phyloP scores from a whole-genome alignment of 495 filamentous ascomycete species.

The Aspergillus kassunensis region DNA sequence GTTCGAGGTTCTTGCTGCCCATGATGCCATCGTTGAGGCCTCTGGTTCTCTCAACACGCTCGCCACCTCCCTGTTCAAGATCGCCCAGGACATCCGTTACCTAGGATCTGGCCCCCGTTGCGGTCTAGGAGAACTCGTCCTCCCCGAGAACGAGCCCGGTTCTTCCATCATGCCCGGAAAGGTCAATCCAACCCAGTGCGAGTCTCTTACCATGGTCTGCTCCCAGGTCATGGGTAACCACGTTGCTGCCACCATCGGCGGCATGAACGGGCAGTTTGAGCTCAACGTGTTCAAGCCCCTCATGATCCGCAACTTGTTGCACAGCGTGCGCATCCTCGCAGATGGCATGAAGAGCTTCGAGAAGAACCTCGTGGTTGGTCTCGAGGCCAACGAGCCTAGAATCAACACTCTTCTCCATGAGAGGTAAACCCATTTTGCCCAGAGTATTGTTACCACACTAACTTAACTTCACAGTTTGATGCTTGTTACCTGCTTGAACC shows the following conservation, averaged over 20 bases:
- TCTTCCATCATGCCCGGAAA: constrained; percentile 98
- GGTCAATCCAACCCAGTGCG: constrained; percentile 98
- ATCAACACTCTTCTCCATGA: constrained; percentile 87
- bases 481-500: constrained; percentile 98
- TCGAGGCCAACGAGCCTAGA: constrained; percentile 88
- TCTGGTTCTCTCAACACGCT: constrained; percentile 91
- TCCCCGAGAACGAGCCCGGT: constrained; percentile 97
- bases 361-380: constrained; percentile 82
- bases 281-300: constrained; percentile 99
- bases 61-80: constrained; percentile 91
- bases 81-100: constrained; percentile 96
- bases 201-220: constrained; percentile 96
- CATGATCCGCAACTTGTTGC: constrained; percentile 89
- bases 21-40: constrained; percentile 94
- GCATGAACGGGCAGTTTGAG: constrained; percentile 98
- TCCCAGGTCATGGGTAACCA: constrained; percentile 98
- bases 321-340: constrained; percentile 78
- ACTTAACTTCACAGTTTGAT: constrained; percentile 63
- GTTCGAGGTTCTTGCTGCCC: constrained; percentile 96
- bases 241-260: constrained; percentile 82
- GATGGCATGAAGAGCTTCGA: constrained; percentile 95
- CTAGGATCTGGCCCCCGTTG: constrained; percentile 94
- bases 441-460: neutral
- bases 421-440: constrained; percentile 45
- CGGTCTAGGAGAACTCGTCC: constrained; percentile 84